Base-by-base conservation (phyloP, 208 protist species). In the Leishmania aethiopica region DNA sequence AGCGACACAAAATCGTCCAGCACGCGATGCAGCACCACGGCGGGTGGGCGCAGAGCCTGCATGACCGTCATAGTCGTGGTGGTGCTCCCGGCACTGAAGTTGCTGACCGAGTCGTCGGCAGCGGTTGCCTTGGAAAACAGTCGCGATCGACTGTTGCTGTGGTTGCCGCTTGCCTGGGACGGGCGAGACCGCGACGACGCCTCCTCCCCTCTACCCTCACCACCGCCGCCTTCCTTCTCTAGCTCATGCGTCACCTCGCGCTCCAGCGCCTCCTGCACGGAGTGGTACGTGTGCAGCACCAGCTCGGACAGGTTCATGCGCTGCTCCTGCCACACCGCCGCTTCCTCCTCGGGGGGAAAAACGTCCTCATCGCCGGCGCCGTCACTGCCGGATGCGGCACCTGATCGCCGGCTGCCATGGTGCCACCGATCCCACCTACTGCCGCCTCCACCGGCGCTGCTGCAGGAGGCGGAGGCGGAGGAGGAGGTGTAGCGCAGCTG, bases 1-100 rank as follows among this genome's bases (percentile, higher is more conserved):
- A 95, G 83, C 17, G 88, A 84, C 32, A 90, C 82, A 70, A 97
- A 96, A 73, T 97, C 90, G 79, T 97, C 94, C 59, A 97, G 80
- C 2, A 95, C 88, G 37, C 90, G 89, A 28, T 88, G 87, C 40
- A 97, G 83, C 19, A 96, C 59, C 59, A 80, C 17, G 19, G 69
- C 47, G 22, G 85, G 85, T 7, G 83, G 80, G 67, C 72, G 80
- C n/a, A 76, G 69, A 19, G 82, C 47, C 62, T 80, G 60, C 77
- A 84, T 77, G 51, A 66, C 67, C 22, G 75, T 78, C 60, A 40
- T 71, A 37, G 51, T 59, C 7, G 67, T 53, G 62, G 69, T 37
- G 79, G 79, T 73, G 62, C 60, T 81, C 69, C 77, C 66, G 51
- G 8, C 60, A 73, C 75, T 81, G 79, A 78, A 49, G 75, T 67